phyloP scores from a whole-genome alignment of 2,329 filamentous ascomycete genomes.

The Sporothrix luriei region DNA sequence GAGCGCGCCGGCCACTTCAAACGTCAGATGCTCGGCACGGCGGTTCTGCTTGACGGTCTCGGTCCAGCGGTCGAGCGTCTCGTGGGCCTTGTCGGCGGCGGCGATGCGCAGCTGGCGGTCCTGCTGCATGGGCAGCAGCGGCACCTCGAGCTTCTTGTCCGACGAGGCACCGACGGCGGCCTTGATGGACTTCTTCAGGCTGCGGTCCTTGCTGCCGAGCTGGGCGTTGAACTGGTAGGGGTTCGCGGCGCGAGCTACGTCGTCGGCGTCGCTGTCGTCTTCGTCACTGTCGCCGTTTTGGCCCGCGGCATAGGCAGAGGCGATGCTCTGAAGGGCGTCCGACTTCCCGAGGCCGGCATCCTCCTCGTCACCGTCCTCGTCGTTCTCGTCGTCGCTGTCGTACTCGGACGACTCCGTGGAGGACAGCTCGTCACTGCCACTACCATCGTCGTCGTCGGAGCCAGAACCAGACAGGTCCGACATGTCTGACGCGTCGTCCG shows the following conservation, averaged over 20 bases:
- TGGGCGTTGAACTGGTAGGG: slow-evolving; percentile 29
- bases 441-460: slow-evolving; percentile 19
- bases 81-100: slow-evolving; percentile 88
- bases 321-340: slow-evolving; percentile 67
- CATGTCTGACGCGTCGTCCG: slow-evolving; percentile 46
- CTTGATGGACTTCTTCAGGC: slow-evolving; percentile 74
- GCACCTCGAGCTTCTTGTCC: slow-evolving; percentile 75
- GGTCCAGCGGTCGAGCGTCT: slow-evolving; percentile 86
- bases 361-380: slow-evolving; percentile 18
- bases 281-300: slow-evolving; percentile 52
- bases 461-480: slow-evolving; percentile 39
- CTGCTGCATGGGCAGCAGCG: slow-evolving; percentile 82
- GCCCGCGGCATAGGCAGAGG: slow-evolving; percentile 67
- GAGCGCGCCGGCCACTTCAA: slow-evolving; percentile 77
- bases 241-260: slow-evolving; percentile 43
- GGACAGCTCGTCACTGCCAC: slow-evolving; percentile 45
- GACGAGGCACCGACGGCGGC: slow-evolving; percentile 63
- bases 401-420: slow-evolving; percentile 40
- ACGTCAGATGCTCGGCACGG: slow-evolving; percentile 83
- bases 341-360: slow-evolving; percentile 6
- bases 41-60: slow-evolving; percentile 95
- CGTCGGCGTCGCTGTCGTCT: slow-evolving; percentile 46
- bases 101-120: slow-evolving; percentile 78
- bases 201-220: slow-evolving; percentile 26
- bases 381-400: slow-evolving; percentile 17